These are phyloP conservation scores for Eucommia ulmoides DNA, from an alignment of 257 asterid species.

Conservation along the genomic window DNA sequence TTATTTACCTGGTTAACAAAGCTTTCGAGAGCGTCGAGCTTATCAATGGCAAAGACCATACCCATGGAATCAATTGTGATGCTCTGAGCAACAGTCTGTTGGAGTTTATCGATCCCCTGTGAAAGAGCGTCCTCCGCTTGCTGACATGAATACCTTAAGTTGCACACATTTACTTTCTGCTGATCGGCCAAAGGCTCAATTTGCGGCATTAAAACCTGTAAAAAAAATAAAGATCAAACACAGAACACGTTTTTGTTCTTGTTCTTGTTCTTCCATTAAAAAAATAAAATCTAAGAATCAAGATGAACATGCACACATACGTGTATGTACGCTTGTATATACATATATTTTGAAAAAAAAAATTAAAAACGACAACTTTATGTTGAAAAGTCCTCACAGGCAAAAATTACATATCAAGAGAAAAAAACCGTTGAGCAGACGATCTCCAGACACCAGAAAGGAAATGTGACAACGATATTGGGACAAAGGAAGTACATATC, in stretches of 20 bases:
- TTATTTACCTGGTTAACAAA: slow-evolving; percentile 1
- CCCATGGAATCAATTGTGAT: neutral
- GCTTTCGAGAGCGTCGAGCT: neutral
- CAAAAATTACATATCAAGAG: too few species aligned
- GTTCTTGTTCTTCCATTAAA: neutral
- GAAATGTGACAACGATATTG: too few species aligned
- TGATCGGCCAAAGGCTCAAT: slow-evolving; percentile 54
- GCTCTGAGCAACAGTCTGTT: neutral
- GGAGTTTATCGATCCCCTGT: slow-evolving; percentile 2
- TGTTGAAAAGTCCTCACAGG: too few species aligned
- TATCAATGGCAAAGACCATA: neutral
- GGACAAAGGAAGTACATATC: too few species aligned
- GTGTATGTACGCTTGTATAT: too few species aligned
- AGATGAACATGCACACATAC: too few species aligned
- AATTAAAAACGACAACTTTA: neutral
- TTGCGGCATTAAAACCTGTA: slow-evolving; percentile 65
- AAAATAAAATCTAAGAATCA: too few species aligned
- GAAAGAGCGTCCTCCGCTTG: slow-evolving; percentile 1
- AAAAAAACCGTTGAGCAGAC: too few species aligned
- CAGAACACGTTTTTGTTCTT: neutral
- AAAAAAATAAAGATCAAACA: neutral
- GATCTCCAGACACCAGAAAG: too few species aligned
- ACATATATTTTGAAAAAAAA: neutral
- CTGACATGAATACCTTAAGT: slow-evolving; percentile 33
- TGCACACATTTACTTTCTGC: slow-evolving; percentile 38